Conservation (phyloP, 75 land plant species). For the Pinus albicaulis region DNA sequence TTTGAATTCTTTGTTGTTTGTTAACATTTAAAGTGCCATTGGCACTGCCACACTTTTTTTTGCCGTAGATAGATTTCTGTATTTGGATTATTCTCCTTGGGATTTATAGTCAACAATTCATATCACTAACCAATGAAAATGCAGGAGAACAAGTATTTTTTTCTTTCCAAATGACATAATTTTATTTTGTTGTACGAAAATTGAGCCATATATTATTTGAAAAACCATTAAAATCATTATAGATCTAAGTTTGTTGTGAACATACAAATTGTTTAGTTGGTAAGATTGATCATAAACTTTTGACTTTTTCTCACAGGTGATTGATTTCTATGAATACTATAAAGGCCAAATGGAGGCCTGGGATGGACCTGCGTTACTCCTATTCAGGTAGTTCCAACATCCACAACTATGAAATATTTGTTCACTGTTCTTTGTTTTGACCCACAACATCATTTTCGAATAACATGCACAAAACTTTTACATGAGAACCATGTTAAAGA, state of each 20-base stretch:
- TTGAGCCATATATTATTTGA: no score
- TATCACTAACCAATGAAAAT: background rate
- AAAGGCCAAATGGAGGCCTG: constrained; percentile 99
- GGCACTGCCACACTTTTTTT: background rate
- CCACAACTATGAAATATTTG: background rate
- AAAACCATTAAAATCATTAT: no score
- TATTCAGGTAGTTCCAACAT: constrained; percentile 66
- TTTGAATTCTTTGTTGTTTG: background rate
- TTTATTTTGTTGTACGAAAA: background rate
- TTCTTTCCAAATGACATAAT: background rate
- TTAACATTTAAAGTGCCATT: background rate
- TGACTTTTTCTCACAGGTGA: constrained; percentile 46
- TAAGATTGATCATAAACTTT: no score
- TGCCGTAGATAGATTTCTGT: background rate
- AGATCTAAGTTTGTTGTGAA: no score
- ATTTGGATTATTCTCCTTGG: background rate
- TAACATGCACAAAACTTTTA: no score
- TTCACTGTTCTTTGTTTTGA: background rate
- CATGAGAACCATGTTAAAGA: background rate
- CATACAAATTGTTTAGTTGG: no score
- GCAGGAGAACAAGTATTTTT: background rate
- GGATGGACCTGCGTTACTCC: constrained; percentile 99
- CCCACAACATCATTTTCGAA: background rate
- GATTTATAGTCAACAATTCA: background rate
- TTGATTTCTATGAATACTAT: constrained; percentile 96